phyloP scores from a whole-genome alignment of 2,329 filamentous ascomycete species.

The Monosporascus ibericus region DNA sequence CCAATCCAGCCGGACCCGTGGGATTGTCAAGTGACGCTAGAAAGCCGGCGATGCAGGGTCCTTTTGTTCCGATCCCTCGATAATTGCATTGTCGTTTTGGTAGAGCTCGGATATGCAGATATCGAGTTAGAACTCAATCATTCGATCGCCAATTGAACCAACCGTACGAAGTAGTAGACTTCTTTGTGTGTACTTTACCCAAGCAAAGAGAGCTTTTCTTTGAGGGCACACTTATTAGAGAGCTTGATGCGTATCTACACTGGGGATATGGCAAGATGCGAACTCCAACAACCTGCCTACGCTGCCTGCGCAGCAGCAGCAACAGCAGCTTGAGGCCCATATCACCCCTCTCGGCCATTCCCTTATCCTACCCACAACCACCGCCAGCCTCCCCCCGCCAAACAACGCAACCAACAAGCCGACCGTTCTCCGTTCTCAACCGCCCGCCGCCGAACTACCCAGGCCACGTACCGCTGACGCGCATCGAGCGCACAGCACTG shows the following conservation, averaged over 20 bases:
- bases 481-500: conserved; percentile 67
- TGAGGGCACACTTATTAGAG: background rate
- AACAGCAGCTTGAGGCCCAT: background rate
- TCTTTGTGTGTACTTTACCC: too few relatives aligned
- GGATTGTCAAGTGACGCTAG: background rate
- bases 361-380: background rate
- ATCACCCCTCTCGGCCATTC: background rate
- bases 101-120: background rate
- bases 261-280: background rate
- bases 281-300: background rate
- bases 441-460: conserved; percentile 84
- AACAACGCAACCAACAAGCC: background rate
- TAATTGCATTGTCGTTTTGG: background rate
- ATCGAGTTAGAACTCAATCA: background rate
- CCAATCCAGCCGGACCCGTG: background rate
- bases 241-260: background rate
- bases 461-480: conserved; percentile 84
- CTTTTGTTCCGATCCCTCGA: background rate
- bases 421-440: conserved; percentile 71
- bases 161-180: too few relatives aligned
- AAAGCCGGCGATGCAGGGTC: background rate
- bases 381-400: background rate
- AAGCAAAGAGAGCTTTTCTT: too few relatives aligned
- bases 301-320: background rate
- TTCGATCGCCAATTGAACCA: background rate